These are phyloP conservation scores for Cercospora canescens DNA, from an alignment of 2,329 filamentous ascomycete species.

Conservation along the genomic window DNA sequence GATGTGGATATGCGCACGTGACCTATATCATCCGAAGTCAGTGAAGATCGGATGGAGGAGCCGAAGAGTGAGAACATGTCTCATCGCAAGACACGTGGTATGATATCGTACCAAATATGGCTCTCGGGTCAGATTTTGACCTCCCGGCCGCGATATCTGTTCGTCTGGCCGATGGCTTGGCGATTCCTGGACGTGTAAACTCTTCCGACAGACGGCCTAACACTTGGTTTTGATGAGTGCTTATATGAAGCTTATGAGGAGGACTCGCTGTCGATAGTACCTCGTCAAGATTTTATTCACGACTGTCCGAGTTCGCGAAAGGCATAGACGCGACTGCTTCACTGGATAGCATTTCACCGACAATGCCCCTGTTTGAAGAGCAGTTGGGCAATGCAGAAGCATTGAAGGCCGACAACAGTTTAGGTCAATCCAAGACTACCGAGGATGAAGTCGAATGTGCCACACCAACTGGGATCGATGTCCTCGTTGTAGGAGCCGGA, in stretches of 20 bases:
- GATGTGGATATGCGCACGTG: background rate
- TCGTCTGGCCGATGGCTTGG: background rate
- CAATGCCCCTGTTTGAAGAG: background rate
- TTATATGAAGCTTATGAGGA: background rate
- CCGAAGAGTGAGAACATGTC: background rate
- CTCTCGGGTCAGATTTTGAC: background rate
- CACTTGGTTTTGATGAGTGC: background rate
- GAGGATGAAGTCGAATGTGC: slow-evolving; percentile 17
- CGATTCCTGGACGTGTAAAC: background rate
- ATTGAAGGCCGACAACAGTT: background rate
- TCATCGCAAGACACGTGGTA: slow-evolving; percentile 5
- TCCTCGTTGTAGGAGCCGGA: slow-evolving; percentile 27
- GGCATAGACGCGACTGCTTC: background rate
- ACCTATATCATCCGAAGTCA: background rate
- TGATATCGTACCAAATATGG: background rate
- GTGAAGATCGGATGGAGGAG: slow-evolving; percentile 3
- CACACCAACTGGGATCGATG: slow-evolving; percentile 21
- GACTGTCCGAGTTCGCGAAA: background rate
- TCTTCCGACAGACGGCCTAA: background rate
- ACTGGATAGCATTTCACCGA: background rate
- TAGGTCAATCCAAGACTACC: background rate
- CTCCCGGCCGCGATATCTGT: background rate
- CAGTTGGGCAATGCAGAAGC: background rate
- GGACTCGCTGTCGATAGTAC: background rate
- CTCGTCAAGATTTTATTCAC: background rate